Percentiles rank a stretch among this genome's conserved stretches.
phyloP scores from a whole-genome alignment of 306 rosid genomes.

The Pterocarpus macrocarpus region DNA sequence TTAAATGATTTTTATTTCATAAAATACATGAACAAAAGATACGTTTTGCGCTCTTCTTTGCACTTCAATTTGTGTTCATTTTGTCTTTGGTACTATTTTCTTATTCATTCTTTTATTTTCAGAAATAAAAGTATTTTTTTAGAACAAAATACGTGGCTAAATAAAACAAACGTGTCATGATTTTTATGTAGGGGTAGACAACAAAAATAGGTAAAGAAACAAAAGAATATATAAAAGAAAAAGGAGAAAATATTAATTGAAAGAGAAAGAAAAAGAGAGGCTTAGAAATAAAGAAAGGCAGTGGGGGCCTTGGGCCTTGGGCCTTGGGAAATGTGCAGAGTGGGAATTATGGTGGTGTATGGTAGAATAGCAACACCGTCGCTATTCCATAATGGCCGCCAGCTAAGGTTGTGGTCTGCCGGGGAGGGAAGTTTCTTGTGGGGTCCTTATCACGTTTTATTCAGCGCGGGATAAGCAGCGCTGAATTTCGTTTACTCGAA shows the following conservation, averaged over 20 bases:
- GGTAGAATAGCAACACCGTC: slow-evolving; percentile 16
- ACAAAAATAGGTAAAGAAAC: no score
- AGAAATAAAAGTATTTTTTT: neutral
- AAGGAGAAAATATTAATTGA: no score
- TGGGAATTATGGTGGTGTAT: neutral
- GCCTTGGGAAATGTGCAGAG: slow-evolving; percentile 43
- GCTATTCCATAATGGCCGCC: slow-evolving; percentile 30
- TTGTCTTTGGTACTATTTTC: neutral
- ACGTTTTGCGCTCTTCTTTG: neutral
- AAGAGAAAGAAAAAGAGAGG: neutral
- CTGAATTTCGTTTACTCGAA: neutral
- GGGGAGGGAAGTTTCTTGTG: slow-evolving; percentile 44
- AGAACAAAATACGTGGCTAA: neutral
- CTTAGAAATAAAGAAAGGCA: slow-evolving; percentile 50
- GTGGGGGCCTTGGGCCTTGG: neutral
- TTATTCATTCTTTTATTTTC: neutral
- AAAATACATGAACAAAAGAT: no score
- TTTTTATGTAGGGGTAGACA: no score
- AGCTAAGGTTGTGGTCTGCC: slow-evolving; percentile 24
- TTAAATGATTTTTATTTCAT: no score
- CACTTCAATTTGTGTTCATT: slow-evolving; percentile 6
- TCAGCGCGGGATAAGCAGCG: neutral
- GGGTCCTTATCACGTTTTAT: neutral
- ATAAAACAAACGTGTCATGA: neutral
- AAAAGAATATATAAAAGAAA: no score